Conservation (phyloP, 1,284 basidiomycete genomes). For the Phylloboletellus chloephorus region DNA sequence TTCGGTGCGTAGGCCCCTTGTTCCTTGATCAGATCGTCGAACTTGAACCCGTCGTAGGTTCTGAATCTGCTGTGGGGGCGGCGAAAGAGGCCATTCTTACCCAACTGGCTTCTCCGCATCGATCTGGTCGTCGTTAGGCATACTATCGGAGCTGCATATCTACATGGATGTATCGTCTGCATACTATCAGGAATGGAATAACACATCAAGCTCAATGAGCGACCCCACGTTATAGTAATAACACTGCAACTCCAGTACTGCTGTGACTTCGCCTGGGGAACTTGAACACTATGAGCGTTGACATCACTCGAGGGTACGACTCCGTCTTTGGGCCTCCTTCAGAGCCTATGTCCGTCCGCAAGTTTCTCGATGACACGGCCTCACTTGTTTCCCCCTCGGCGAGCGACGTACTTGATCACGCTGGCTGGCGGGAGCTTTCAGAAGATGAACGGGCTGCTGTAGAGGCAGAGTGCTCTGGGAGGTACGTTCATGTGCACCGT, state of each 20-base stretch:
- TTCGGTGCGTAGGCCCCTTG: constrained; percentile 51
- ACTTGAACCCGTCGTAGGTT: constrained; percentile 40
- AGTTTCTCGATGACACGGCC: constrained; percentile 36
- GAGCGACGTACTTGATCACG: constrained; percentile 14
- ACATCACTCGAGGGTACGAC: constrained; percentile 28
- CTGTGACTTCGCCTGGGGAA: neutral
- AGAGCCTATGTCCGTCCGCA: constrained; percentile 40
- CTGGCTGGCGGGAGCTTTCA: constrained; percentile 25
- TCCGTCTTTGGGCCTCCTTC: constrained; percentile 51
- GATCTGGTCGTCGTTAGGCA: constrained; percentile 42
- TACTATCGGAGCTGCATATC: constrained; percentile 15
- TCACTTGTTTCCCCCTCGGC: constrained; percentile 12
- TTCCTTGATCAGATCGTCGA: neutral
- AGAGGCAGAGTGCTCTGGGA: constrained; percentile 36
- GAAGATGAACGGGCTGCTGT: constrained; percentile 28
- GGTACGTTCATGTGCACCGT: constrained; percentile 28
- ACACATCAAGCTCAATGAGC: neutral
- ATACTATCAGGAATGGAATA: constrained; percentile 27
- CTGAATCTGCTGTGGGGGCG: constrained; percentile 62
- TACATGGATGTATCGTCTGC: constrained; percentile 27
- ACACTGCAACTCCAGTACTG: too few species aligned
- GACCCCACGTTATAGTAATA: neutral
- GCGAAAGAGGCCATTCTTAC: constrained; percentile 80
- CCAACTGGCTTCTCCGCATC: constrained; percentile 47
- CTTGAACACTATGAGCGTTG: constrained; percentile 17